Base-by-base conservation (phyloP, 257 asterid genomes). In the Solanum infundibuliforme region DNA sequence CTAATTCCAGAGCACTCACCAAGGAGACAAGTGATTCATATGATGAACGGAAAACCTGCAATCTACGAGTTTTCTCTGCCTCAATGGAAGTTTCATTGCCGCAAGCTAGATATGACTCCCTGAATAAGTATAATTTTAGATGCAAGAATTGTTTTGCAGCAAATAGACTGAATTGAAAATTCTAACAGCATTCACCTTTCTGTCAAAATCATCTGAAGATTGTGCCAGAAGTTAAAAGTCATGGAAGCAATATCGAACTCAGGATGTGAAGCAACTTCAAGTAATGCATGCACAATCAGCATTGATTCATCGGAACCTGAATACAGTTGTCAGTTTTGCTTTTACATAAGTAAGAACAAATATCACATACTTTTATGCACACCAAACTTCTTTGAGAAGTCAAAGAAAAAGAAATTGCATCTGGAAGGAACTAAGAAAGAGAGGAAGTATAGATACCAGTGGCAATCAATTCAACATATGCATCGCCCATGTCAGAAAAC, bases 171-270 rank as follows among this genome's bases (percentile, higher is more conserved):
- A 88, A 58, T 84, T 84, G 86, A 71, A 66, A 41, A 46, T 23
- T 72, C 76, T 74, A 81, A 31, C 55, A 79, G 83, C 90, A 41
- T 74, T 88, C 90, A 96, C 99, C 98, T 94, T 90, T 96, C 98
- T 52, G 89, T 86, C 90, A 97, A 93, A 76, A 93, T 90, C 87
- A 94, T 88, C 93, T 95, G 99, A 91, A 97, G 99, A 93, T 91
- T 95, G 82, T 97, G 99, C 99, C 99, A 97, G 92, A 97, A 97
- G 91, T 97, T 97, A 88, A 97, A 97, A 89, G 99, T 94, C 99
- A 97, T 97, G 84, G 99, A 97, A 87, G 99, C 99, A 88, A 97
- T 97, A 91, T 97, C 98, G 87, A 93, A 97, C 90, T 96, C 99
- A 72, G 98, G 99, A 91, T 97, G 98, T 79, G 98, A 94, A 92